Base-by-base conservation (phyloP, 2,329 filamentous ascomycete species). In the Pseudofabraea citricarpa region DNA sequence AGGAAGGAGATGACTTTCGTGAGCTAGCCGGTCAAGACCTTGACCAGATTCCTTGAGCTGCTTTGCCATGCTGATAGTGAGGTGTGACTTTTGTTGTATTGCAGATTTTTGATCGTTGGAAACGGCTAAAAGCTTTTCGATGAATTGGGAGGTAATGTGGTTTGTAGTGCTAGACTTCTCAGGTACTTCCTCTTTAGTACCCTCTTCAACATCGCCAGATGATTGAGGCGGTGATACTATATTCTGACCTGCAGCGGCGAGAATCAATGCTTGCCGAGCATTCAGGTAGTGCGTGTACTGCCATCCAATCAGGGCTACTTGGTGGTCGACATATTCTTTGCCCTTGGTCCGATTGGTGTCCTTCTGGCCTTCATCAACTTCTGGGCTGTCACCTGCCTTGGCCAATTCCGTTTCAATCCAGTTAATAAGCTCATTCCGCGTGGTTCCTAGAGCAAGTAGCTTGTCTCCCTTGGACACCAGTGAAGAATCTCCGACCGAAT, bases 391-490 rank as follows among this genome's bases (percentile, higher is more conserved):
- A 22, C 52, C 54, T 13, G 77, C 76, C 43, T 75, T 77, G 40
- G 70, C 65, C 18, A 85, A 63, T 57, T 84, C 81, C 5, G 64
- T 66, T 58, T 85, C 81, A 44, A 85, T 82, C 81, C 81, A 85
- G 44, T 63, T 68, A 46, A 85, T 83, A 40, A 85, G 68, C 48
- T 78, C 75, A 40, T 74, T 73, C 13, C 81, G 71, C 9, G 80
- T 77, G 6, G 64, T 64, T 32, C 70, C 71, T 8, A 85, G 63
- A 12, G 81, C 81, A 37, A 70, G 65, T 3, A 79, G 35, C 35
- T 50, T 50, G 35, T 36, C 24, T 15, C 44, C 46, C 36, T 43
- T 36, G 19, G 27, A 31, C 6, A 10, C 6, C 27, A 16, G 6
- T 36, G 24, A 37, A 19, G 40, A 22, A 24, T 12, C 7, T 9